Evolutionary conservation across 345 rosid species (phyloP), one percentile per base, ranked within the genome.

Genomic region (Dipteronia dyeriana): DNA sequence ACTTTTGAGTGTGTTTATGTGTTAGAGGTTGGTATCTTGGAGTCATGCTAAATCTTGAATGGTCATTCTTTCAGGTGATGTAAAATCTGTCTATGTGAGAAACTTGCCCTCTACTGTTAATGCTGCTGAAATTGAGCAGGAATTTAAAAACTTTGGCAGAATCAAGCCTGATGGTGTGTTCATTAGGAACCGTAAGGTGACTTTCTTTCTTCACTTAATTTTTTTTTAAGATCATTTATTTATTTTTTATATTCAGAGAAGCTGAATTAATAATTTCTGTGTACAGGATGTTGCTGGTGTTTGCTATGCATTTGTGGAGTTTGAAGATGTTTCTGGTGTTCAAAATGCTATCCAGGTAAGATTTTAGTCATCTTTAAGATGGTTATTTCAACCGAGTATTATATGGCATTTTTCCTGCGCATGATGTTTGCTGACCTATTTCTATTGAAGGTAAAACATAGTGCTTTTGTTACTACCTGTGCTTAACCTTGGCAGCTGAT

Each of bases 271-370:
- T 26, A 26, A 3, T 74, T 76, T 47, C 49, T 74, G 59, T 43
- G 20, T 83, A 85, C 88, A 92, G 99, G 99, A 96, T 85, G 90
- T 89, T 76, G 78, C 90, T 73, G 99, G 98, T 38, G 92, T 92
- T 54, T 96, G 98, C 88, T 96, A 92, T 81, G 99, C 99, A 14
- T 96, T 94, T 79, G 98, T 96, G 31, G 99, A 96, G 88, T 96
- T 88, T 76, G 99, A 94, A 88, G 99, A 96, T 85, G 84, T 92
- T 67, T 17, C 75, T 47, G 85, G 93, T 47, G 99, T 94, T 71
- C 97, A 92, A 75, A 94, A 94, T 84, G 98, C 98, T 77, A 85
- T 96, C 75, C 88, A 90, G 98, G 99, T 96, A 73, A 78, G 54
- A 61, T 81, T 64, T 14, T 57, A 43, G 34, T 45, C 22, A 4